Conservation (phyloP, 2,329 filamentous ascomycete species). For the Pyricularia pennisetigena region DNA sequence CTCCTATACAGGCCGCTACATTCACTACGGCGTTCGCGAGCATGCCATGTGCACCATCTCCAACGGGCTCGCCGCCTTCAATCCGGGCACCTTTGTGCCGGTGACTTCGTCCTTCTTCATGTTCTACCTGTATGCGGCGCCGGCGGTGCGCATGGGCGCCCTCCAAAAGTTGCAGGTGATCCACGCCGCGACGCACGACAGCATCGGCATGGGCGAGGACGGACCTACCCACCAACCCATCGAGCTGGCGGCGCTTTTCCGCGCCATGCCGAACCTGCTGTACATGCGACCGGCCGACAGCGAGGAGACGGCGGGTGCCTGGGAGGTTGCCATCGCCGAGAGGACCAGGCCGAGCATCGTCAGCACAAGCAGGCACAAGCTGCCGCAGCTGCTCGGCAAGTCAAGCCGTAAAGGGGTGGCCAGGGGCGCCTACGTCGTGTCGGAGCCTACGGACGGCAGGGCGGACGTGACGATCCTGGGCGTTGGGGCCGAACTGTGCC, state of each 20-base stretch:
- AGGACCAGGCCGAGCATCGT: slow-evolving; percentile 28
- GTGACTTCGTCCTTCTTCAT: slow-evolving; percentile 53
- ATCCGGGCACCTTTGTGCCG: slow-evolving; percentile 43
- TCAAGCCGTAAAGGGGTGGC: slow-evolving; percentile 23
- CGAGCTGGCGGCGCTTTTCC: slow-evolving; percentile 44
- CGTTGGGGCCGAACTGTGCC: slow-evolving; percentile 25
- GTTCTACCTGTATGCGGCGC: slow-evolving; percentile 49
- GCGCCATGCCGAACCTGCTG: slow-evolving; percentile 51
- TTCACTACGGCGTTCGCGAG: slow-evolving; percentile 49
- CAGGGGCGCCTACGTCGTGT: slow-evolving; percentile 29
- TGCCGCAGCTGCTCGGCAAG: slow-evolving; percentile 21
- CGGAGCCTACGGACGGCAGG: slow-evolving; percentile 11
- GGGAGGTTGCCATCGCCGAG: slow-evolving; percentile 27
- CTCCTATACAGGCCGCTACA: slow-evolving; percentile 37
- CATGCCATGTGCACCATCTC: slow-evolving; percentile 49
- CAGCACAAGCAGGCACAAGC: slow-evolving; percentile 29
- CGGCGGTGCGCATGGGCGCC: slow-evolving; percentile 50
- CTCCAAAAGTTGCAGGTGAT: slow-evolving; percentile 44
- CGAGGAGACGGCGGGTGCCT: slow-evolving; percentile 48
- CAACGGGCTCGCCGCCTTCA: slow-evolving; percentile 48
- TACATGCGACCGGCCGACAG: slow-evolving; percentile 51
- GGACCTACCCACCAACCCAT: slow-evolving; percentile 55
- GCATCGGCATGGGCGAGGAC: slow-evolving; percentile 48
- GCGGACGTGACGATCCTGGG: slow-evolving; percentile 28
- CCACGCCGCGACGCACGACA: slow-evolving; percentile 52